A percentile compares a stretch with the other conserved stretches of the same genome.
phyloP scores from a whole-genome alignment of 2,329 filamentous ascomycete species.

The Hyphodiscus sp. region DNA sequence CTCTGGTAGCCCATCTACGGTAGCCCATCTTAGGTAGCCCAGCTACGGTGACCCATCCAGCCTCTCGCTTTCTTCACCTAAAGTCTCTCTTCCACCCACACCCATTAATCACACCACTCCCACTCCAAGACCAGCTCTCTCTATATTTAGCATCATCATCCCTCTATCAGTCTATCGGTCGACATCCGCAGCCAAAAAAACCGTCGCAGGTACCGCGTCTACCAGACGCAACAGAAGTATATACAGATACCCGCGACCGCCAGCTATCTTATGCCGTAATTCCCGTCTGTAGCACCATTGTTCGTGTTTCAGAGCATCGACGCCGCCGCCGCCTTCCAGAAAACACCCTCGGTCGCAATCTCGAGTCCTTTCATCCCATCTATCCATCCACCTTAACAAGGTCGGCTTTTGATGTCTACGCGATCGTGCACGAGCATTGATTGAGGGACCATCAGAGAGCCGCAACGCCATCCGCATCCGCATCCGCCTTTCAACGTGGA shows the following conservation, averaged over 20 bases:
- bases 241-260: background rate
- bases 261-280: background rate
- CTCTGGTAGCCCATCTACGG: too few species aligned
- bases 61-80: background rate
- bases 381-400: background rate
- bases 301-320: background rate
- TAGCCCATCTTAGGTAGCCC: background rate
- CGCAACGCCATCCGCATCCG: background rate
- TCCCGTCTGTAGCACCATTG: background rate
- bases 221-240: background rate
- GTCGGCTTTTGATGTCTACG: background rate
- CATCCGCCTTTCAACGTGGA: constrained; percentile 21
- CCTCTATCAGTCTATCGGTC: constrained; percentile 25
- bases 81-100: constrained; percentile 3
- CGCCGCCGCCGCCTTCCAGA: constrained; percentile 6
- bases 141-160: constrained; percentile 27
- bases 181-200: constrained; percentile 9
- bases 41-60: background rate
- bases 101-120: background rate
- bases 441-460: background rate
- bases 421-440: background rate
- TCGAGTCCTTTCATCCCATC: background rate
- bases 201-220: constrained; percentile 10
- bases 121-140: constrained; percentile 16
- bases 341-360: background rate